Conservation (phyloP, 2,329 filamentous ascomycete genomes). For the Plectosphaerella plurivora region DNA sequence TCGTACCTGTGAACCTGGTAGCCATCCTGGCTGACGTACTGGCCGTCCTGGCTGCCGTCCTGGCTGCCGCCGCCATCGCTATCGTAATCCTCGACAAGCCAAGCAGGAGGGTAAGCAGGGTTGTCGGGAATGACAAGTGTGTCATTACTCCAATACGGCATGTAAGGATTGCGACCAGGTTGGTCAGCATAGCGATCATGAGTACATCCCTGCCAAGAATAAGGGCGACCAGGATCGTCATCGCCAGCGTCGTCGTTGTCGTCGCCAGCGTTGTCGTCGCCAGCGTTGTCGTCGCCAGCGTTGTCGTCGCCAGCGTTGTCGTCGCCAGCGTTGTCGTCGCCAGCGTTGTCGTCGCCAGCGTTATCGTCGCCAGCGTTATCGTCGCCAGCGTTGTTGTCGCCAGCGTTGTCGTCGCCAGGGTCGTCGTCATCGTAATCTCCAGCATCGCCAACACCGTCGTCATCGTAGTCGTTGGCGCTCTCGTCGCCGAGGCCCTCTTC, state of each 20-base stretch:
- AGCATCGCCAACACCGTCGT: conserved; percentile 15
- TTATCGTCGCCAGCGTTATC: neutral
- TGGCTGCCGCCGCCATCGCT: too few species aligned
- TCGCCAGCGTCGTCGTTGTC: neutral
- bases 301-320: neutral
- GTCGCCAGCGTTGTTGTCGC: neutral
- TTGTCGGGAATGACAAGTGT: too few species aligned
- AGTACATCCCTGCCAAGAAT: too few species aligned
- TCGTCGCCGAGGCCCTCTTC: too few species aligned
- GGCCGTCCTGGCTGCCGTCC: too few species aligned
- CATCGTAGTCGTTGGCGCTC: conserved; percentile 22
- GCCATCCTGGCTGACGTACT: too few species aligned
- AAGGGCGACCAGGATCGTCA: neutral
- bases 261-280: neutral
- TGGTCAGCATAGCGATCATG: too few species aligned
- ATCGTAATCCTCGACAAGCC: too few species aligned
- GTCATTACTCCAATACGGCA: too few species aligned
- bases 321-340: neutral
- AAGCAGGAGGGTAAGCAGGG: too few species aligned
- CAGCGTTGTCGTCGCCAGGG: neutral
- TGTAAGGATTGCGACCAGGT: too few species aligned
- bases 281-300: neutral
- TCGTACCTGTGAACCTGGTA: too few species aligned
- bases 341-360: neutral
- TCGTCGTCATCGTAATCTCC: neutral